Percentiles rank a stretch among this genome's conserved stretches.
Conservation (phyloP, 495 filamentous ascomycete genomes). For the Trichoderma erinaceum region DNA sequence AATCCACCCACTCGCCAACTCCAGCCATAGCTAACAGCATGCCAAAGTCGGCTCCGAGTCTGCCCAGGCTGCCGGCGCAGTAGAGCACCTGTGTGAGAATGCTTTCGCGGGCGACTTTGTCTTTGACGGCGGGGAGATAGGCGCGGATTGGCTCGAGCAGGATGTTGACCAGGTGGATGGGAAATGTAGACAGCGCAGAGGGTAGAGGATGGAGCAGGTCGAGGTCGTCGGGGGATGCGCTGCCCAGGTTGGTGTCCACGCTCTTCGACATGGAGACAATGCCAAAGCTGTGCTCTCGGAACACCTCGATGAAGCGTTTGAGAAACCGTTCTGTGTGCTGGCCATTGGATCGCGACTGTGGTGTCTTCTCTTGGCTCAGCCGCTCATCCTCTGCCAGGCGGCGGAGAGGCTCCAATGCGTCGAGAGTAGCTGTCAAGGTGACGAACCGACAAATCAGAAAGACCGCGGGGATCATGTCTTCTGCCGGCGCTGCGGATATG, state of each 20-base stretch:
- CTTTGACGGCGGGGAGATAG: conserved; percentile 80
- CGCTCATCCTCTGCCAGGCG: conserved; percentile 89
- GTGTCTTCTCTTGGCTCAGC: conserved; percentile 32
- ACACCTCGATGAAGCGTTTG: conserved; percentile 95
- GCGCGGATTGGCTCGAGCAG: conserved; percentile 68
- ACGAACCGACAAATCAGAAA: conserved; percentile 83
- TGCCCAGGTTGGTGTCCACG: conserved; percentile 56
- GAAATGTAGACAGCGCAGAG: conserved; percentile 74
- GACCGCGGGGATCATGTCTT: conserved; percentile 28
- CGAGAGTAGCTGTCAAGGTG: conserved; percentile 71
- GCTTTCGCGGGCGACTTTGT: conserved; percentile 73
- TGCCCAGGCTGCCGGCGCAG: conserved; percentile 86
- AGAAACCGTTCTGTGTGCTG: conserved; percentile 92
- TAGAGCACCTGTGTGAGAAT: conserved; percentile 92
- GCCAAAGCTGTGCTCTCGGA: conserved; percentile 94
- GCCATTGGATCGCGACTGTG: conserved; percentile 60
- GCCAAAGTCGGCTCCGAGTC: conserved; percentile 89
- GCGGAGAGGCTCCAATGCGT: conserved; percentile 77
- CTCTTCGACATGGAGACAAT: conserved; percentile 88
- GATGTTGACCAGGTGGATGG: conserved; percentile 75
- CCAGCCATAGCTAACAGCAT: conserved; percentile 67
- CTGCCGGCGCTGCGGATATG: conserved; percentile 41
- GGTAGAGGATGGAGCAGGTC: conserved; percentile 67
- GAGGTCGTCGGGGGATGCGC: background rate
- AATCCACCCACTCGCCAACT: conserved; percentile 79